These are phyloP conservation scores for Microsporum canis DNA, from an alignment of 2,329 filamentous ascomycete species.

Conservation along the genomic window DNA sequence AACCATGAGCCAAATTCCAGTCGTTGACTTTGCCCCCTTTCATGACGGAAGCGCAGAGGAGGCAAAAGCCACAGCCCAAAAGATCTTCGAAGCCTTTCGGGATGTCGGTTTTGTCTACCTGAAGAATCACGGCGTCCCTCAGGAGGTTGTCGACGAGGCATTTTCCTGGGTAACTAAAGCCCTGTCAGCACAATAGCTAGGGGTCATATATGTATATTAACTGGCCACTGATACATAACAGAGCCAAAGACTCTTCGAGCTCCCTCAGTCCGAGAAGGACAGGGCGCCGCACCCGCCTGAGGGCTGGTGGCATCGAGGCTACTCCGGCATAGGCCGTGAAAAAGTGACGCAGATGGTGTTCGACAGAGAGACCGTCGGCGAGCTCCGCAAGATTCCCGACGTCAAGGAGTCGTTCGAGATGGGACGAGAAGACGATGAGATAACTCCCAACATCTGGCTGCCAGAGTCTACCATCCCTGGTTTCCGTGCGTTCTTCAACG, in stretches of 20 bases:
- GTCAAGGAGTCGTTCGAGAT: conserved; percentile 35
- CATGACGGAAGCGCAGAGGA: conserved; percentile 19
- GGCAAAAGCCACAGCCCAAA: conserved; percentile 26
- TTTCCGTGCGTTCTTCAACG: conserved; percentile 39
- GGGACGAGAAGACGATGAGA: conserved; percentile 2
- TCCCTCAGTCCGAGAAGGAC: conserved; percentile 38
- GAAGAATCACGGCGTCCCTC: conserved; percentile 37
- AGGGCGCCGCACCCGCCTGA: conserved; percentile 41
- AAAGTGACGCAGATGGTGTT: conserved; percentile 41
- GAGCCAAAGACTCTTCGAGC: conserved; percentile 33
- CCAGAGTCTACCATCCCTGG: conserved; percentile 36
- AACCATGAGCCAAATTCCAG: conserved; percentile 22
- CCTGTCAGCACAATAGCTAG: no score
- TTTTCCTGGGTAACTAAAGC: conserved; percentile 27
- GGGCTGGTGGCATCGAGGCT: conserved; percentile 43
- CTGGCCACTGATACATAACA: background rate
- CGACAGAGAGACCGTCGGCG: conserved; percentile 32
- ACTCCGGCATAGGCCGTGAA: conserved; percentile 45
- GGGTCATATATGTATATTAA: background rate
- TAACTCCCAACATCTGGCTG: conserved; percentile 42
- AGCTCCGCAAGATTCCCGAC: conserved; percentile 39
- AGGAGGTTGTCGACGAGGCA: conserved; percentile 31
- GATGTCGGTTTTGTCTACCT: conserved; percentile 41
- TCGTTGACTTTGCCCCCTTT: conserved; percentile 33
- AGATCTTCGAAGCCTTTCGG: conserved; percentile 34